These are phyloP conservation scores for Sequoiadendron giganteum DNA, from an alignment of 75 land plant genomes.

Conservation along the genomic window DNA sequence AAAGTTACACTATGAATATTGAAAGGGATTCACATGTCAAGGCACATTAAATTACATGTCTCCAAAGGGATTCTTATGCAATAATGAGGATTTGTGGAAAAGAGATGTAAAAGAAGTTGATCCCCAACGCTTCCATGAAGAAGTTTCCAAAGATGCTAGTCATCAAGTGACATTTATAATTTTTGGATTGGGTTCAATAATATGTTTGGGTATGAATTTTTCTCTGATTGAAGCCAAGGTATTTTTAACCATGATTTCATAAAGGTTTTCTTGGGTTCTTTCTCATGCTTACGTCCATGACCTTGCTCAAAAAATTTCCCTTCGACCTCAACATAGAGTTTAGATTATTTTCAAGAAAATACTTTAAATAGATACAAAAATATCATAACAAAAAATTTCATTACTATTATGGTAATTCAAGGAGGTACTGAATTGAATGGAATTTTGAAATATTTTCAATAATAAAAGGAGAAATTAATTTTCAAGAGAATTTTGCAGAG, in stretches of 20 bases:
- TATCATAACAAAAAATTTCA: too few species aligned
- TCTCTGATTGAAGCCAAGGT: constrained; percentile 59
- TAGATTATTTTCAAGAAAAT: constrained; percentile 15
- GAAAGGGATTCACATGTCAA: too few species aligned
- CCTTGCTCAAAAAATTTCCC: constrained; percentile 20
- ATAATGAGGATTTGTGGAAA: constrained; percentile 53
- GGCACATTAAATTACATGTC: too few species aligned
- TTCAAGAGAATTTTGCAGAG: too few species aligned
- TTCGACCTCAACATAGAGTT: constrained; percentile 41
- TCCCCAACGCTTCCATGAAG: constrained; percentile 52
- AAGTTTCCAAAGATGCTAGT: constrained; percentile 45
- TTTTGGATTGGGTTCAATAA: constrained; percentile 48
- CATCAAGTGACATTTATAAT: constrained; percentile 34
- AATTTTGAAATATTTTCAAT: too few species aligned
- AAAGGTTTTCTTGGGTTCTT: constrained; percentile 31
- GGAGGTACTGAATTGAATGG: too few species aligned
- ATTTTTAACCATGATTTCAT: constrained; percentile 40
- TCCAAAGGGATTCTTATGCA: too few species aligned
- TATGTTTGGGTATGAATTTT: constrained; percentile 53
- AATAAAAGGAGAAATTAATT: too few species aligned
- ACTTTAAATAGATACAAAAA: neutral
- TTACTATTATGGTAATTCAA: too few species aligned
- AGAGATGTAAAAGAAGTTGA: constrained; percentile 52
- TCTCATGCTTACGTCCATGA: constrained; percentile 59
- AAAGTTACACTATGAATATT: too few species aligned